Percentiles rank a stretch among this genome's conserved stretches.
phyloP scores from a whole-genome alignment of 495 filamentous ascomycete species.

The Barbatosphaeria neglecta region DNA sequence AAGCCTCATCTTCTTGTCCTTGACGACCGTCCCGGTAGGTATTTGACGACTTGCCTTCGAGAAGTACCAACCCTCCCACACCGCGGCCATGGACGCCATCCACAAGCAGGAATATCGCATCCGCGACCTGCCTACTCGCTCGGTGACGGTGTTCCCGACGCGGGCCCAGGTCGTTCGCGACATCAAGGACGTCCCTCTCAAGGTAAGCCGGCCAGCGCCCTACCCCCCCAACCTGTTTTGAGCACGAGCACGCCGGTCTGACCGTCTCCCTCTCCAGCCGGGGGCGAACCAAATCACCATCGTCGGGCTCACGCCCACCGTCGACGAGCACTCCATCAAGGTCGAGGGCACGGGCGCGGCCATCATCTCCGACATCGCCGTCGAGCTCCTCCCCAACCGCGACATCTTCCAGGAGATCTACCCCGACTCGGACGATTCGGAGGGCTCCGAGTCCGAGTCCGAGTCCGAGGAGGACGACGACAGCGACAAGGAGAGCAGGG shows the following conservation, averaged over 20 bases:
- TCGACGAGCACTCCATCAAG: constrained; percentile 57
- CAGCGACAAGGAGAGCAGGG: constrained; percentile 11
- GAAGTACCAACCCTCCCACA: neutral
- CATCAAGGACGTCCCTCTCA: constrained; percentile 45
- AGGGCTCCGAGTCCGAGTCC: constrained; percentile 16
- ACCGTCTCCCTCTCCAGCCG: constrained; percentile 23
- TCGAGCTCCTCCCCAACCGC: constrained; percentile 49
- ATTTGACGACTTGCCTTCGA: too few species aligned
- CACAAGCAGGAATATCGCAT: constrained; percentile 37
- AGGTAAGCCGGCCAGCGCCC: constrained; percentile 23
- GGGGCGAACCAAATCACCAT: constrained; percentile 55
- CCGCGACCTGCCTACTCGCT: constrained; percentile 44
- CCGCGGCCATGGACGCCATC: constrained; percentile 12
- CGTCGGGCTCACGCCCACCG: constrained; percentile 49
- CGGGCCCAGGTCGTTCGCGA: constrained; percentile 52
- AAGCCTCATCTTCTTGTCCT: too few species aligned
- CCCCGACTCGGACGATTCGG: constrained; percentile 31
- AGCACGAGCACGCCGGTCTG: neutral
- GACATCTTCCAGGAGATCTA: constrained; percentile 48
- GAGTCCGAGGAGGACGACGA: constrained; percentile 25
- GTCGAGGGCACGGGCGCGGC: constrained; percentile 54
- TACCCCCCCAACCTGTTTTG: neutral
- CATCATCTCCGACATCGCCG: constrained; percentile 54
- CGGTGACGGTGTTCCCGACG: constrained; percentile 50
- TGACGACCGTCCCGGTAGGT: too few species aligned